phyloP scores from a whole-genome alignment of 352 stramenopile species.

The Globisporangium cylindrosporum region DNA sequence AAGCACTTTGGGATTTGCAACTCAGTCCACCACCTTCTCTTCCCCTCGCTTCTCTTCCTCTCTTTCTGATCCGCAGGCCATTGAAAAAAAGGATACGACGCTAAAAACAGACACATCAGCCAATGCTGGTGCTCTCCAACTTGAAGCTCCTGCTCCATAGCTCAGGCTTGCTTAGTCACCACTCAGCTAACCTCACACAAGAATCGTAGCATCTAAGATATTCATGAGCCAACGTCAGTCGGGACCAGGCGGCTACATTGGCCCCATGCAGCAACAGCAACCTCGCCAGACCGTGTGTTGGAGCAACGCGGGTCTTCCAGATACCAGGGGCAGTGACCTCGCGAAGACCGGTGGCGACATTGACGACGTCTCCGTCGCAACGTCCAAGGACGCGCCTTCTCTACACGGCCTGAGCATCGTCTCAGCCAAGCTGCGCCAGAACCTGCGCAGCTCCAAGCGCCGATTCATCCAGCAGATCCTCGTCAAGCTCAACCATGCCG shows the following conservation, averaged over 20 bases:
- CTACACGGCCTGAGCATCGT: not conserved
- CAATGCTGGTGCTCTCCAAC: not conserved
- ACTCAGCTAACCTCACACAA: not conserved
- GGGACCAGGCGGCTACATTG: not conserved
- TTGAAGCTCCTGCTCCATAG: not conserved
- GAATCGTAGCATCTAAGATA: not conserved
- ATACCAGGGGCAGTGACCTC: not conserved
- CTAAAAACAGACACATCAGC: not conserved
- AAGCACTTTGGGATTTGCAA: not conserved
- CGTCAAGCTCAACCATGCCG: slow-evolving; percentile 38
- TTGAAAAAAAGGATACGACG: not conserved
- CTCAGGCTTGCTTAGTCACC: not conserved
- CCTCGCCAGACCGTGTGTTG: slow-evolving; percentile 11
- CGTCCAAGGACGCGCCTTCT: not conserved
- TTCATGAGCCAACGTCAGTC: not conserved
- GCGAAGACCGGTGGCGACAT: not conserved
- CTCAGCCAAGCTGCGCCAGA: slow-evolving; percentile 24
- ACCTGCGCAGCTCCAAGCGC: slow-evolving; percentile 38
- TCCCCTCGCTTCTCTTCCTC: not conserved
- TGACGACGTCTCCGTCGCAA: not conserved
- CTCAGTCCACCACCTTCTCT: not conserved
- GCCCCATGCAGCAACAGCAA: slow-evolving; percentile 4
- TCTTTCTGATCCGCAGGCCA: not conserved
- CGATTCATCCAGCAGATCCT: slow-evolving; percentile 46
- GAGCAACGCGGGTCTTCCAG: slow-evolving; percentile 14